Evolutionary conservation across 2,329 filamentous ascomycete species (phyloP), one percentile per base, ranked within the genome.

Genomic region (Ceratocystis papillata): DNA sequence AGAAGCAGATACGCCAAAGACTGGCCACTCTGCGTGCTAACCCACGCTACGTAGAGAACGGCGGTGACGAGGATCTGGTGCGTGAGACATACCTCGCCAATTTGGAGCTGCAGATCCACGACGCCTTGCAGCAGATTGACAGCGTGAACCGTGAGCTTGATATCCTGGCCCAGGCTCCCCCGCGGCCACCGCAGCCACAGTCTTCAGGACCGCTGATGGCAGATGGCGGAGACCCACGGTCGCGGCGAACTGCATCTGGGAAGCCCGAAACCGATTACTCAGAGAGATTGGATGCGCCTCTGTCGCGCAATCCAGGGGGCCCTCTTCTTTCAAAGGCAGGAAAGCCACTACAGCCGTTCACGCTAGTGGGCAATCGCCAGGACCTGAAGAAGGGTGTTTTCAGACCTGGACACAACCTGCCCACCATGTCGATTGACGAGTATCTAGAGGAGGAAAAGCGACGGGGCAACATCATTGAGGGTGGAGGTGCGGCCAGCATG

Each of bases 381-480:
- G 86, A 90, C 68, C 76, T 96, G 67, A 83, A 86, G 68, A 81
- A 86, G 67, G 88, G 88, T 2, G 93, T 99, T 0, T 99, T 99
- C 76, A 83, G 89, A 65, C 85, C 90, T 0, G 90, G 94, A 6
- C 94, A 99, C 74, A 96, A 90, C 76, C 78, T 99, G 67, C 94
- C 94, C 0, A 97, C 94, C 2, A 97, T 99, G 94, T 89, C 85
- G 1, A 96, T 99, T 69, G 94, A 99, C 71, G 94, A 99, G 77
- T 99, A 97, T 73, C 79, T 99, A 17, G 94, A 95, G 64, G 93
- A 97, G 75, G 94, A 97, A 78, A 83, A 83, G 72, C 82, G 83
- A 70, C 80, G 89, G 69, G 94, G 94, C 17, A 90, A 90, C 22
- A 92, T 99, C 67, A 89, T 97, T 65, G 88, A 96, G 73, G 94